Evolutionary conservation across 306 rosid genomes (phyloP).

Genomic region (Cucumis sativus): DNA sequence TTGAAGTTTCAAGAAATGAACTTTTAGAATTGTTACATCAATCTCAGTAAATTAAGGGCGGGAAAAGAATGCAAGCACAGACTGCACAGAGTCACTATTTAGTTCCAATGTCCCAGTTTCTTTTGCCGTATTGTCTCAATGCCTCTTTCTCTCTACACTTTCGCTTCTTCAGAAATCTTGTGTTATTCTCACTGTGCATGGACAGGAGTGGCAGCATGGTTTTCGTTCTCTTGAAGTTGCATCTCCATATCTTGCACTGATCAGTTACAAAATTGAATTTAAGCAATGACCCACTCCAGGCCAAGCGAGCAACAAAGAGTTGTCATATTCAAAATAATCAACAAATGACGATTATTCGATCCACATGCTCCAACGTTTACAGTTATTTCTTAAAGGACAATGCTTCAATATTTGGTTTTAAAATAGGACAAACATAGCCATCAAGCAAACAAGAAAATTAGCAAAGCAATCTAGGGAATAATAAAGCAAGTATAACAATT

Average conservation of each 20-base stretch:
- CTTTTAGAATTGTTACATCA: not conserved
- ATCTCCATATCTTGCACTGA: not conserved
- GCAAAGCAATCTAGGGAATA: not conserved
- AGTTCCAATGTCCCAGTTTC: not conserved
- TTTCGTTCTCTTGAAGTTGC: not conserved
- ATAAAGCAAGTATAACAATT: slow-evolving; percentile 2
- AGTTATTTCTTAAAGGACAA: not conserved
- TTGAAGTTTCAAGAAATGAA: not conserved
- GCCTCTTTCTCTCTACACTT: not conserved
- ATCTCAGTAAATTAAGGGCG: not conserved
- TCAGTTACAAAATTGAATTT: not conserved
- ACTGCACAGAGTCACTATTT: not conserved
- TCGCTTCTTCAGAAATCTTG: not conserved
- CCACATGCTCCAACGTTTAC: not conserved
- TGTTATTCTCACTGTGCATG: not conserved
- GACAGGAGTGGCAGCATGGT: not conserved
- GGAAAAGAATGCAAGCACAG: not conserved
- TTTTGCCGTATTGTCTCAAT: not conserved
- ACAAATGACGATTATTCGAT: not conserved
- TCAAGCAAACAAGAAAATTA: not conserved
- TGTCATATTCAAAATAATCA: not conserved
- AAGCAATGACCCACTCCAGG: not conserved
- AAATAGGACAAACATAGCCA: not conserved
- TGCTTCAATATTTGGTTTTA: not conserved
- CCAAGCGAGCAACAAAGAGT: not conserved